Evolutionary conservation across 2,329 filamentous ascomycete species (phyloP).

Genomic region (Alternaria triticina): DNA sequence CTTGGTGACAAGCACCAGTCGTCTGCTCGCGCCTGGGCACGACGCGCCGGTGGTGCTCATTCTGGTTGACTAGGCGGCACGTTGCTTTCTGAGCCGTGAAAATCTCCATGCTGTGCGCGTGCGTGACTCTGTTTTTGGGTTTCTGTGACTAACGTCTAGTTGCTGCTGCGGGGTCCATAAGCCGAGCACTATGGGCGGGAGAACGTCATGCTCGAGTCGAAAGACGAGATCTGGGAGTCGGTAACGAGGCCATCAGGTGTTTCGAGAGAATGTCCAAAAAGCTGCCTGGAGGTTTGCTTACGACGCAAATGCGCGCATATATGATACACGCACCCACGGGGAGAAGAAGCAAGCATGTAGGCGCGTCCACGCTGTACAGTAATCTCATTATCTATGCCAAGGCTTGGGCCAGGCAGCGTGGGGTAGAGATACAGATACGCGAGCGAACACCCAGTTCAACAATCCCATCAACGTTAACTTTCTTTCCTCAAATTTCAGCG

Average conservation of each 20-base stretch:
- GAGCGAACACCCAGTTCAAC: neutral
- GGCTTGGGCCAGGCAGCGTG: conserved; percentile 21
- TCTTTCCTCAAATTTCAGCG: neutral
- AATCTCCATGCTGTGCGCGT: conserved; percentile 21
- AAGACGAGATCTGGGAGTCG: neutral
- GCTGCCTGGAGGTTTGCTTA: neutral
- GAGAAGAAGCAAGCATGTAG: conserved; percentile 16
- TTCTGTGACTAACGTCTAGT: conserved; percentile 33
- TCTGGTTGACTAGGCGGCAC: conserved; percentile 12
- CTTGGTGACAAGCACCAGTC: conserved; percentile 32
- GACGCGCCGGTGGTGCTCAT: conserved; percentile 25
- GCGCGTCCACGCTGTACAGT: conserved; percentile 9
- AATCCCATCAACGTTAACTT: neutral
- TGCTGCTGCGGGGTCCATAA: conserved; percentile 24
- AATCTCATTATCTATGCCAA: conserved; percentile 33
- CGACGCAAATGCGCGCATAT: neutral
- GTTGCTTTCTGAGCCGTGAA: conserved; percentile 15
- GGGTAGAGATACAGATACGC: conserved; percentile 10
- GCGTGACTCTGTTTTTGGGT: conserved; percentile 27
- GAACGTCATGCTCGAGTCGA: conserved; percentile 1
- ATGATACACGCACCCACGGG: neutral
- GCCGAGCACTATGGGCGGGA: conserved; percentile 4
- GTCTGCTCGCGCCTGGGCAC: conserved; percentile 32
- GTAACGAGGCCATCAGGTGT: neutral
- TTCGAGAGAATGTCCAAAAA: neutral